Conservation (phyloP, 164 flowering plant genomes). For the Aristolochia contorta region DNA sequence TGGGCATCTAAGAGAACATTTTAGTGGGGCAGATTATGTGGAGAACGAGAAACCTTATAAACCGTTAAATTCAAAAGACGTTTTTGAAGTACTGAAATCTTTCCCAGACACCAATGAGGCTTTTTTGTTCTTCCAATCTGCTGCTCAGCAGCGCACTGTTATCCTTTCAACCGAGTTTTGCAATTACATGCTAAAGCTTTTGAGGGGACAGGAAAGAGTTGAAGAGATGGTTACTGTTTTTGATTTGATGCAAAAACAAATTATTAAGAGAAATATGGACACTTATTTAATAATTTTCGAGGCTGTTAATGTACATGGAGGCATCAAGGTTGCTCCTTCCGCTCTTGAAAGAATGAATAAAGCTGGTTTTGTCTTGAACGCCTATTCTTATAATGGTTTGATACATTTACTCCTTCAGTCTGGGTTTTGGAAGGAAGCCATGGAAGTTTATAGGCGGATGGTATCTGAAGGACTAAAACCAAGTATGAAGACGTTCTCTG, state of each 20-base stretch:
- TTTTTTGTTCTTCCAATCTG: constrained; percentile 43
- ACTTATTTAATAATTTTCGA: constrained; percentile 70
- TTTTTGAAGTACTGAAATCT: constrained; percentile 47
- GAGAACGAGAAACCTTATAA: constrained; percentile 17
- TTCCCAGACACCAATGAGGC: constrained; percentile 39
- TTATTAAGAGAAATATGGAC: constrained; percentile 50
- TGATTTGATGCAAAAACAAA: constrained; percentile 81
- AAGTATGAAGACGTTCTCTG: constrained; percentile 84
- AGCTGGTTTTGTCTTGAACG: constrained; percentile 71
- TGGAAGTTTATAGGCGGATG: constrained; percentile 64
- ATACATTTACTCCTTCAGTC: constrained; percentile 68
- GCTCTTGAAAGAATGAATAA: constrained; percentile 56
- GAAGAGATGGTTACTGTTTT: constrained; percentile 73
- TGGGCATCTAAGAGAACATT: constrained; percentile 23
- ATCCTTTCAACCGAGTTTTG: constrained; percentile 72
- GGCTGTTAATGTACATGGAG: constrained; percentile 47
- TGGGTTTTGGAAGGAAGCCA: constrained; percentile 60
- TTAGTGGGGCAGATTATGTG: constrained; percentile 15
- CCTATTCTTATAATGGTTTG: constrained; percentile 79
- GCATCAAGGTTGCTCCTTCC: constrained; percentile 48
- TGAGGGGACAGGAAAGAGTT: constrained; percentile 44
- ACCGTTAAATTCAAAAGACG: constrained; percentile 33
- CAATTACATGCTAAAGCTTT: constrained; percentile 77
- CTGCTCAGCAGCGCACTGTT: constrained; percentile 38
- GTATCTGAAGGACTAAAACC: constrained; percentile 66